phyloP scores from a whole-genome alignment of 805 yeast species.

The Teunomyces gatunensis region DNA sequence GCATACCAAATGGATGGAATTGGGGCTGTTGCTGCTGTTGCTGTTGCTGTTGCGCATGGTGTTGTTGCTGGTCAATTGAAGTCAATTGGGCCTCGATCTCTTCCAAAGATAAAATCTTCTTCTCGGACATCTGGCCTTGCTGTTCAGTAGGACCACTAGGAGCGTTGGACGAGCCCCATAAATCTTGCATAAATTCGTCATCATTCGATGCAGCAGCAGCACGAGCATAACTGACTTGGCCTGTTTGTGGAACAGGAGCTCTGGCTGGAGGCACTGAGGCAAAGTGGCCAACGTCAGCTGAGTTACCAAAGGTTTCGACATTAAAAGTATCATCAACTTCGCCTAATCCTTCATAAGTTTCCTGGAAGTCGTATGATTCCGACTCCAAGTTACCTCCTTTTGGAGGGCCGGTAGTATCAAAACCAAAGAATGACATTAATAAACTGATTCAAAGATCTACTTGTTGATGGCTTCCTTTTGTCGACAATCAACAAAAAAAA shows the following conservation, averaged over 20 bases:
- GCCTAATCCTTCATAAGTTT: slow-evolving; percentile 77
- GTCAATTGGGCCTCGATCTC: slow-evolving; percentile 80
- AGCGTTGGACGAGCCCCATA: slow-evolving; percentile 41
- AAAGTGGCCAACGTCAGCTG: slow-evolving; percentile 45
- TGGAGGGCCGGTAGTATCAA: slow-evolving; percentile 49
- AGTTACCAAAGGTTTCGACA: slow-evolving; percentile 72
- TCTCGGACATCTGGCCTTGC: slow-evolving; percentile 39
- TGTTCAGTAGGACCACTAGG: slow-evolving; percentile 22
- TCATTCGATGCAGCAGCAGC: slow-evolving; percentile 40
- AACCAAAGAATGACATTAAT: slow-evolving; percentile 68
- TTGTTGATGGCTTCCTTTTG: not conserved
- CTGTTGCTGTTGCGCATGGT: slow-evolving; percentile 19
- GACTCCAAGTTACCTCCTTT: slow-evolving; percentile 11
- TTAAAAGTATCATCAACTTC: slow-evolving; percentile 79
- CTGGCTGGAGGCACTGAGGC: slow-evolving; percentile 6
- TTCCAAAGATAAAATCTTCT: slow-evolving; percentile 66
- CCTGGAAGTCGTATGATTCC: slow-evolving; percentile 66
- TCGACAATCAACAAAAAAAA: not conserved
- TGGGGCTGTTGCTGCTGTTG: slow-evolving; percentile 29
- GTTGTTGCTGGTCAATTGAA: slow-evolving; percentile 36
- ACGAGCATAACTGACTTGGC: slow-evolving; percentile 43
- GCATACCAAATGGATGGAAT: slow-evolving; percentile 35
- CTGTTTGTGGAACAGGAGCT: slow-evolving; percentile 12
- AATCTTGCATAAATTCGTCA: slow-evolving; percentile 45
- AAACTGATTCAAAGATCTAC: not conserved